Conservation (phyloP, 495 filamentous ascomycete genomes). For the Lineolata rhizophorae region DNA sequence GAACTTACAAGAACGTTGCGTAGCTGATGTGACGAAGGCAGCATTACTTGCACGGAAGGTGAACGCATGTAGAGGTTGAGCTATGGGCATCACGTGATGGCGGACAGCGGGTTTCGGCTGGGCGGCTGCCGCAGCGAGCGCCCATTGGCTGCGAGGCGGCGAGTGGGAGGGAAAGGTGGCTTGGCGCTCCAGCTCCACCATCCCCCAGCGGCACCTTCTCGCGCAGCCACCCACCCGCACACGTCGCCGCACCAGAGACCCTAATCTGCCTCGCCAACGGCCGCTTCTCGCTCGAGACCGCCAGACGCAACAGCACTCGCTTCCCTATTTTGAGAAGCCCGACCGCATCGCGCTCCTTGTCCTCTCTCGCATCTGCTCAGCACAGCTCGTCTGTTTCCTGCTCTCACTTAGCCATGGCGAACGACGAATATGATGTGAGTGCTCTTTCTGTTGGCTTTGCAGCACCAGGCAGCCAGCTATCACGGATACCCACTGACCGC, state of each 20-base stretch:
- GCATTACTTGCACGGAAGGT: no score
- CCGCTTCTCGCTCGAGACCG: neutral
- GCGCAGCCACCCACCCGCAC: neutral
- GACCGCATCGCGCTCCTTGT: neutral
- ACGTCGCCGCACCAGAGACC: neutral
- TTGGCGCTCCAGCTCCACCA: no score
- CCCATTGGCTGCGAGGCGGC: no score
- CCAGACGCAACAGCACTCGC: neutral
- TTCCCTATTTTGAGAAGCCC: neutral
- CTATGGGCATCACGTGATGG: no score
- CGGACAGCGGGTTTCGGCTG: no score
- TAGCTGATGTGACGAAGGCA: no score
- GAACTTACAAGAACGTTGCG: no score
- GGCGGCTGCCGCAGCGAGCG: no score
- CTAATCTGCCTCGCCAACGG: neutral
- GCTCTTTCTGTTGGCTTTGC: constrained; percentile 7
- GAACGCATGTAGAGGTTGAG: no score
- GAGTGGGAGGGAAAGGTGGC: no score
- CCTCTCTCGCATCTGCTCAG: neutral
- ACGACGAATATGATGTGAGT: constrained; percentile 99
- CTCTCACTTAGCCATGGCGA: constrained; percentile 47
- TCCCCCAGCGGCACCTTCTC: no score
- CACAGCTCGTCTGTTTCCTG: neutral
- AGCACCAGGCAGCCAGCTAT: constrained; percentile 4
- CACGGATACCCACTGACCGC: constrained; percentile 10